A percentile compares a stretch with the other conserved stretches of the same genome.
Conservation (phyloP, 2,329 filamentous ascomycete genomes). For the Orbilia oligospora region DNA sequence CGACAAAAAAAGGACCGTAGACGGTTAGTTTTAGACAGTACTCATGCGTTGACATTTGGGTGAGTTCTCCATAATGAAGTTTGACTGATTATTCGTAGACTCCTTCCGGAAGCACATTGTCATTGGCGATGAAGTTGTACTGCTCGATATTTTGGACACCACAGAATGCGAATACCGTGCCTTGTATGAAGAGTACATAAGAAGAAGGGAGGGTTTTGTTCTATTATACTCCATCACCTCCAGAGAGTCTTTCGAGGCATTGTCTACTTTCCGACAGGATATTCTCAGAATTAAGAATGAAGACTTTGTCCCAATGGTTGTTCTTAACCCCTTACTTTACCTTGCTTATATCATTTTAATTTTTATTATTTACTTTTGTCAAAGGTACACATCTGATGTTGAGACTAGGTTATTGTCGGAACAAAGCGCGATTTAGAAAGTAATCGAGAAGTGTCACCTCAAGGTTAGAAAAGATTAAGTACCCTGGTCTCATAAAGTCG, state of each 20-base stretch:
- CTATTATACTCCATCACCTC: slow-evolving; percentile 99
- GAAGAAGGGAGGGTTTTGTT: slow-evolving; percentile 96
- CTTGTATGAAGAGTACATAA: slow-evolving; percentile 99
- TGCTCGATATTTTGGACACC: slow-evolving; percentile 97
- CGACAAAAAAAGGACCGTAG: slow-evolving; percentile 76
- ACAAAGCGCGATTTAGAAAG: slow-evolving; percentile 99
- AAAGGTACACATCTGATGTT: neutral
- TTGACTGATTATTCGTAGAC: slow-evolving; percentile 74
- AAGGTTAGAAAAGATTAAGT: slow-evolving; percentile 79
- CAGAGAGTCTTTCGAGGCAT: slow-evolving; percentile 96
- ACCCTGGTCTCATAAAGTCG: slow-evolving; percentile 70
- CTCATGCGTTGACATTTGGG: slow-evolving; percentile 39
- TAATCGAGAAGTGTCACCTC: slow-evolving; percentile 89
- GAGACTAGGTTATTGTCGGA: slow-evolving; percentile 82
- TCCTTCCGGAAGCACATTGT: slow-evolving; percentile 99
- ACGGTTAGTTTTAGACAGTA: slow-evolving; percentile 76
- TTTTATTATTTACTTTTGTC: slow-evolving; percentile 65
- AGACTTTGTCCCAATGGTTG: slow-evolving; percentile 99
- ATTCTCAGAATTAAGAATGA: slow-evolving; percentile 98
- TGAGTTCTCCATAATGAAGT: too few species aligned
- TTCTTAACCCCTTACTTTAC: too few species aligned
- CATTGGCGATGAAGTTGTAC: slow-evolving; percentile 95
- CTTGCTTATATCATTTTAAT: too few species aligned
- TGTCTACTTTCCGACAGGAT: slow-evolving; percentile 98
- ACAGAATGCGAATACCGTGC: slow-evolving; percentile 99